Conservation (phyloP, 768 basidiomycete genomes). For the Tricholoma furcatifolium region DNA sequence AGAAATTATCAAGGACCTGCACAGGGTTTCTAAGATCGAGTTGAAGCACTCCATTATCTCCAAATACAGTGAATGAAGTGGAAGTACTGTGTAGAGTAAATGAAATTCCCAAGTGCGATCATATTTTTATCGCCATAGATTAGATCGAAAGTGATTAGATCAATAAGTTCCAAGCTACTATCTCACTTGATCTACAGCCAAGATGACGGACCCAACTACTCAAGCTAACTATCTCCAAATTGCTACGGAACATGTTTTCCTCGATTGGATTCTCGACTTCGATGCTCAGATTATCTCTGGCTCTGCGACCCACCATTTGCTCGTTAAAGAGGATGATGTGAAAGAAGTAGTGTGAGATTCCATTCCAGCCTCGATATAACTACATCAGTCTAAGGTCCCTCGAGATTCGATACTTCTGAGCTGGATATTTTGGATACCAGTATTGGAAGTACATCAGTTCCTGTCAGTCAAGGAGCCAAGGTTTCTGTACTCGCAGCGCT, state of each 20-base stretch:
- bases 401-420: conserved; percentile 72
- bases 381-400: neutral
- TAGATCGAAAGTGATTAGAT: too few relatives aligned
- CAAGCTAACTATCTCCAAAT: conserved; percentile 80
- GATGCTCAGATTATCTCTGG: conserved; percentile 48
- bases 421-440: conserved; percentile 57
- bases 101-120: too few relatives aligned
- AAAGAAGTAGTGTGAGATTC: conserved; percentile 55
- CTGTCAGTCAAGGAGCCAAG: conserved; percentile 34
- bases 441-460: conserved; percentile 46
- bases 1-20: conserved; percentile 5
- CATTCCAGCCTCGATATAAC: neutral
- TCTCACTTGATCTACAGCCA: too few relatives aligned
- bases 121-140: too few relatives aligned
- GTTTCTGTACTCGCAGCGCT: neutral
- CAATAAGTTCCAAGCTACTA: too few relatives aligned
- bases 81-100: too few relatives aligned
- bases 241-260: conserved; percentile 60
- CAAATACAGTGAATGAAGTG: conserved; percentile 5
- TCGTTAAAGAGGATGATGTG: conserved; percentile 50
- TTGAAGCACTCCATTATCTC: conserved; percentile 7
- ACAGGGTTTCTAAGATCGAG: neutral
- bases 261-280: conserved; percentile 85
- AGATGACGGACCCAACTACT: conserved; percentile 57
- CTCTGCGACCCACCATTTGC: conserved; percentile 61